A percentile compares a stretch with the other conserved stretches of the same genome.
Evolutionary conservation across 768 basidiomycete genomes (phyloP).

Genomic region (Galerina sulciceps): DNA sequence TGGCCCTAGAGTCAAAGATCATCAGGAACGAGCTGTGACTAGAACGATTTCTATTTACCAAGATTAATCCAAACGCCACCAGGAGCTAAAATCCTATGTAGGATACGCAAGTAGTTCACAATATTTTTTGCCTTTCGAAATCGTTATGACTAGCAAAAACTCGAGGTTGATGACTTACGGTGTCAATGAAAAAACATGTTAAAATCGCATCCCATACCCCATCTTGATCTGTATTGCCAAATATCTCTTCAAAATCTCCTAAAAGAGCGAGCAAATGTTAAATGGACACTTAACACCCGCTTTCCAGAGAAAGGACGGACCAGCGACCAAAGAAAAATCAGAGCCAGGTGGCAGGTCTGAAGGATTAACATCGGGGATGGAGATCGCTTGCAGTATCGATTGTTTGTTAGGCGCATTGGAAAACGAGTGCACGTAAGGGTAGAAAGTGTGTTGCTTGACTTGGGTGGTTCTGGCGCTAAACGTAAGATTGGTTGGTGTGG

Average conservation of each 20-base stretch:
- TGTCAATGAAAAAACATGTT: slow-evolving; percentile 98
- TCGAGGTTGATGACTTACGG: slow-evolving; percentile 50
- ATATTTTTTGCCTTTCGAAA: slow-evolving; percentile 81
- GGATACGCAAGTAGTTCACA: slow-evolving; percentile 86
- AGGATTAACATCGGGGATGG: slow-evolving; percentile 85
- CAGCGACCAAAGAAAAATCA: slow-evolving; percentile 86
- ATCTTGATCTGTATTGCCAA: slow-evolving; percentile 67
- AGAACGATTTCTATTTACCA: slow-evolving; percentile 13
- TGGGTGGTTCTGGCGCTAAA: slow-evolving; percentile 56
- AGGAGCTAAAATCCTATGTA: slow-evolving; percentile 80
- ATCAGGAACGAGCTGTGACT: not conserved
- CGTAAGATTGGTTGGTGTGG: not conserved
- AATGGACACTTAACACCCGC: not conserved
- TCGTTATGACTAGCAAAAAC: not conserved
- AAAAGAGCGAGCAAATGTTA: not conserved
- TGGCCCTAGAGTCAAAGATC: slow-evolving; percentile 57
- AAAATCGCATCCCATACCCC: slow-evolving; percentile 88
- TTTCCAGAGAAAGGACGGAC: slow-evolving; percentile 39
- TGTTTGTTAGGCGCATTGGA: slow-evolving; percentile 71
- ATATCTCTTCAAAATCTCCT: slow-evolving; percentile 95
- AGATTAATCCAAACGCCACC: slow-evolving; percentile 94
- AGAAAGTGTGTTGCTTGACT: slow-evolving; percentile 73
- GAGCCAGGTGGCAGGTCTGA: slow-evolving; percentile 65
- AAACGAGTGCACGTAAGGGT: slow-evolving; percentile 92
- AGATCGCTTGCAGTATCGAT: slow-evolving; percentile 68